Evolutionary conservation across 2,329 filamentous ascomycete species (phyloP).

Genomic region (Trichothecium sympodiale): DNA sequence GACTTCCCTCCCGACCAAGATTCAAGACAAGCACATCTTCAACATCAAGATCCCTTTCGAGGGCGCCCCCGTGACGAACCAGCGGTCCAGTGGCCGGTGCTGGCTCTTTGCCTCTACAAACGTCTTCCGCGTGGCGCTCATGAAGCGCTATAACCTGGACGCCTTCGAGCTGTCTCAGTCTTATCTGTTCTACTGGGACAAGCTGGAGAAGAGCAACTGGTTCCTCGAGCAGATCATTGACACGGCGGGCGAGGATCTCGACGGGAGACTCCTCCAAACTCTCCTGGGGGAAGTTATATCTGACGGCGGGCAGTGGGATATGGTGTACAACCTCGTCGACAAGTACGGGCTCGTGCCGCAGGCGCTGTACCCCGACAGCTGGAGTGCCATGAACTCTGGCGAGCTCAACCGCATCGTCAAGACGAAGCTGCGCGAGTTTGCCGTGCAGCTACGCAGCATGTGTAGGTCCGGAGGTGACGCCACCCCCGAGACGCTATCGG

Average conservation of each 20-base stretch:
- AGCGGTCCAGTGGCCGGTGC: constrained; percentile 70
- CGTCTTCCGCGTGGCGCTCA: constrained; percentile 77
- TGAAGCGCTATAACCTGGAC: constrained; percentile 69
- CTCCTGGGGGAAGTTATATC: constrained; percentile 57
- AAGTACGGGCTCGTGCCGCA: constrained; percentile 89
- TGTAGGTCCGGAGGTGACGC: constrained; percentile 21
- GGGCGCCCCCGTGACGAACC: constrained; percentile 75
- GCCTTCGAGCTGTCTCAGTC: constrained; percentile 78
- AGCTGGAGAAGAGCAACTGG: constrained; percentile 83
- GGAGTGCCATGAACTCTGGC: constrained; percentile 61
- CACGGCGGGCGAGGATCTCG: constrained; percentile 59
- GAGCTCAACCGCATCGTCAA: constrained; percentile 66
- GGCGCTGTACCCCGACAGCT: constrained; percentile 68
- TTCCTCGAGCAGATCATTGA: constrained; percentile 78
- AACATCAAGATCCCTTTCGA: constrained; percentile 75
- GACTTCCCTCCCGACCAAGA: constrained; percentile 47
- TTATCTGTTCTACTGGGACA: constrained; percentile 90
- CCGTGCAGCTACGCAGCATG: constrained; percentile 56
- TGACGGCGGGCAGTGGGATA: constrained; percentile 87
- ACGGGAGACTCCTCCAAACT: constrained; percentile 60
- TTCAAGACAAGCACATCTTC: constrained; percentile 69
- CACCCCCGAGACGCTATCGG: constrained; percentile 27
- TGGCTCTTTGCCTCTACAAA: constrained; percentile 93
- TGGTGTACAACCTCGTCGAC: constrained; percentile 74
- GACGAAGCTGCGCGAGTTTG: constrained; percentile 79